Conservation (phyloP, 768 basidiomycete genomes). For the Boletus reticuloceps region DNA sequence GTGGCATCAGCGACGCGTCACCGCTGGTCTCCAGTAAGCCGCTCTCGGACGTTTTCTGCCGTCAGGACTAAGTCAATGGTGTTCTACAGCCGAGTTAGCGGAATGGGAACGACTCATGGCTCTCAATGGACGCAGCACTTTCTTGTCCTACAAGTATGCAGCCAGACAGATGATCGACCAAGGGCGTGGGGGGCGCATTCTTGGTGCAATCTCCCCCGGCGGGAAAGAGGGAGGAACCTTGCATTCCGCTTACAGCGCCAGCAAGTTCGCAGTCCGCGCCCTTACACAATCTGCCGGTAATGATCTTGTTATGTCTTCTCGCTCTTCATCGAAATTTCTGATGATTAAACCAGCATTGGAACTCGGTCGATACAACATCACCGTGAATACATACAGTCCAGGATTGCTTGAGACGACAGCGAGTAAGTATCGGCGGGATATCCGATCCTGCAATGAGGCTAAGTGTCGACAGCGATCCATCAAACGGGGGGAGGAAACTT, state of each 20-base stretch:
- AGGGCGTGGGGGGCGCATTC: constrained; percentile 47
- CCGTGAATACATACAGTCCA: constrained; percentile 40
- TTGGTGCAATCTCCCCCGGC: constrained; percentile 34
- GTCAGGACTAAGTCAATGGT: neutral
- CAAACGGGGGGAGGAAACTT: no score
- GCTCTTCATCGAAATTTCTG: neutral
- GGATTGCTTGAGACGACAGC: constrained; percentile 28
- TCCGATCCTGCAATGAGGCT: no score
- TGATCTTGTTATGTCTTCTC: neutral
- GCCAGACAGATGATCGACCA: no score
- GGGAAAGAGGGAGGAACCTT: neutral
- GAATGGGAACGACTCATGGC: constrained; percentile 7
- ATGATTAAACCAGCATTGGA: constrained; percentile 19
- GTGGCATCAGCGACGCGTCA: neutral
- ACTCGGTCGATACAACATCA: constrained; percentile 31
- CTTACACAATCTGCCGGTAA: constrained; percentile 38
- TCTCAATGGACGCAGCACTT: constrained; percentile 53
- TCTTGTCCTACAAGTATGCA: constrained; percentile 14
- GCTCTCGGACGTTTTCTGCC: no score
- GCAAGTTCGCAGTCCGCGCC: constrained; percentile 40
- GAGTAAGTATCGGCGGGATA: constrained; percentile 16
- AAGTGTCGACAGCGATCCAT: no score
- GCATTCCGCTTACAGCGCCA: constrained; percentile 26
- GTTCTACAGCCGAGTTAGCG: neutral
- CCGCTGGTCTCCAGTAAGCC: constrained; percentile 1